Evolutionary conservation across 495 filamentous ascomycete species (phyloP), one percentile per base, ranked within the genome.

Genomic region (Daldinia loculata): DNA sequence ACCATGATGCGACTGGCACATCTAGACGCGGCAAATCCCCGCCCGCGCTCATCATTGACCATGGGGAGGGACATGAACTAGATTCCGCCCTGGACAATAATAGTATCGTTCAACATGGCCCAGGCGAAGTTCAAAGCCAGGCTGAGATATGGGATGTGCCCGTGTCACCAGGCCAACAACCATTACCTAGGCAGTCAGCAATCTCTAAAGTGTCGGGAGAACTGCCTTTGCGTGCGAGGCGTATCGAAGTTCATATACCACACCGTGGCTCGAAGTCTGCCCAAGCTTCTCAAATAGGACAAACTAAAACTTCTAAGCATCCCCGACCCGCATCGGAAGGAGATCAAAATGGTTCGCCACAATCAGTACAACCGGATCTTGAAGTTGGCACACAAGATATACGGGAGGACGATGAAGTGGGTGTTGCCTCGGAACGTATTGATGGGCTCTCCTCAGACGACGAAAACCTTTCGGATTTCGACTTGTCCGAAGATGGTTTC

Each of bases 401-500:
- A 39, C 38, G 24, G 7, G 51, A 56, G 39, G 27, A 29, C 39
- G 14, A 1, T 22, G 53, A 55, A 48, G 9, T 41, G n/a, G 56
- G 61, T 19, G 30, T 41, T 17, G 0, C 14, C 8, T 61, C 27
- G 17, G 64, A 69, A 17, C 11, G 52, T 34, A 29, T 63, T 27
- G 59, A 55, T n/a, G 62, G 14, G 39, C 53, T 39, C n/a, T 51
- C 63, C 24, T 56, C 41, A 38, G 63, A 72, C 26, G 39, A 34
- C 36, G 68, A 56, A 22, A 57, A 26, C 22, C 12, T 62, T n/a
- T 14, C 24, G 3, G 58, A 56, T 32, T 51, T 29, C 1, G 59
- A 63, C 34, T 29, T 58, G 1, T 17, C 27, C 8, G 45, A 74
- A 58, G 65, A 70, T 45, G 66, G 62, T 14, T 77, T 77, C 50